A percentile compares a stretch with the other conserved stretches of the same genome.
These are phyloP conservation scores for Plasmodium fragile DNA, from an alignment of 169 alveolate genomes.

Conservation along the genomic window DNA sequence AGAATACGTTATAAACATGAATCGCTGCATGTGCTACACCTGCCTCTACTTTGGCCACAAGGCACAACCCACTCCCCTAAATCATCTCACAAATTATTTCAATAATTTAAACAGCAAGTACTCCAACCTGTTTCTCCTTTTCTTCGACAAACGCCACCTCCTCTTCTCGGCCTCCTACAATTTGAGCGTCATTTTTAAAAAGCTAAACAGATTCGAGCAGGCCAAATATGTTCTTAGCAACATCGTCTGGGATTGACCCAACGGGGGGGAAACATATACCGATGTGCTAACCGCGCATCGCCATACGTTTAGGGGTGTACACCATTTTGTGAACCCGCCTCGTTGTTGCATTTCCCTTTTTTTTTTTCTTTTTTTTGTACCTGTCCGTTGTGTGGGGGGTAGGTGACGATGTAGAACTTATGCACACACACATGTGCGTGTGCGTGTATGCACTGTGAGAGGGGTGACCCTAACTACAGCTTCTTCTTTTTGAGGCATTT, in stretches of 20 bases:
- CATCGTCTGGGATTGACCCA: conserved; percentile 50
- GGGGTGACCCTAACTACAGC: background rate
- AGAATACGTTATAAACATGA: conserved; percentile 65
- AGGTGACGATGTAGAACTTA: background rate
- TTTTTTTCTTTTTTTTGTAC: too few species aligned
- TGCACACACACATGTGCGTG: background rate
- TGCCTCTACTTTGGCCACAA: conserved; percentile 21
- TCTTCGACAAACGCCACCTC: conserved; percentile 57
- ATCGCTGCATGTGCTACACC: conserved; percentile 66
- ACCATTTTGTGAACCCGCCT: background rate
- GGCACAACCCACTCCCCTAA: background rate
- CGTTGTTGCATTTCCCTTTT: background rate
- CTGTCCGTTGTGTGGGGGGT: background rate
- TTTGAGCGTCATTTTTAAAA: conserved; percentile 48
- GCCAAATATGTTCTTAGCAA: conserved; percentile 28
- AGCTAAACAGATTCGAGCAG: conserved; percentile 50
- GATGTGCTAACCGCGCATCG: background rate
- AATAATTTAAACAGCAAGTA: conserved; percentile 42
- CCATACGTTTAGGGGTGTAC: background rate
- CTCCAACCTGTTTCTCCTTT: conserved; percentile 55
- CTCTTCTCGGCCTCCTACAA: conserved; percentile 72
- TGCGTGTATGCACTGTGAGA: background rate
- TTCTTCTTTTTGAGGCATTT: background rate
- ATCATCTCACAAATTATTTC: conserved; percentile 25
- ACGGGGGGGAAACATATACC: background rate